Evolutionary conservation across 2,329 filamentous ascomycete species (phyloP).

Genomic region (Aspergillus ochraceoroseus): DNA sequence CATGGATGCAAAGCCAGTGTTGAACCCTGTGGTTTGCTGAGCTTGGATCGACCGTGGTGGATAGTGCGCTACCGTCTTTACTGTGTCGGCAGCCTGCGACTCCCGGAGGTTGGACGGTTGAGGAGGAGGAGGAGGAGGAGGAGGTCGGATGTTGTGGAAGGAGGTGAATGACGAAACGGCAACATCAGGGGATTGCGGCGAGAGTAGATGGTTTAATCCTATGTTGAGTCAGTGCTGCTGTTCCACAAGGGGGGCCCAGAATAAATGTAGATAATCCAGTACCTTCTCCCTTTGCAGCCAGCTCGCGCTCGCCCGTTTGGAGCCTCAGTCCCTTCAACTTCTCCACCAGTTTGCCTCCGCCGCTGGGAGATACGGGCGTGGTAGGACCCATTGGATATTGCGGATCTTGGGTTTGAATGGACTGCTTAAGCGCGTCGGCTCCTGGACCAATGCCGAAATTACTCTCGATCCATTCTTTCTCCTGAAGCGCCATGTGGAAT

Average conservation of each 20-base stretch:
- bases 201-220: constrained; percentile 48
- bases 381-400: constrained; percentile 43
- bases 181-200: constrained; percentile 59
- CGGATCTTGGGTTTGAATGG: constrained; percentile 21
- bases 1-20: constrained; percentile 30
- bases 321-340: constrained; percentile 75
- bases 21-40: constrained; percentile 29
- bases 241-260: too few relatives aligned
- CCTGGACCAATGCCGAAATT: constrained; percentile 64
- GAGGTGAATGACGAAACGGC: constrained; percentile 59
- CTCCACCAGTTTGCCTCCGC: constrained; percentile 66
- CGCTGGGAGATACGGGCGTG: constrained; percentile 58
- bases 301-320: constrained; percentile 64
- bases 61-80: constrained; percentile 35
- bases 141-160: constrained; percentile 47
- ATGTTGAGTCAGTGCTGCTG: constrained; percentile 1
- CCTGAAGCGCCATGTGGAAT: constrained; percentile 74
- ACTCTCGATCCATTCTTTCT: constrained; percentile 77
- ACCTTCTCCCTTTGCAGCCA: constrained; percentile 54
- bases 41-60: constrained; percentile 39
- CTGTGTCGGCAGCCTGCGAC: constrained; percentile 14
- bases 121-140: constrained; percentile 14
- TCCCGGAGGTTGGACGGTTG: constrained; percentile 15
- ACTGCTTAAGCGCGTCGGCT: constrained; percentile 35
- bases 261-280: constrained; percentile 25